These are phyloP conservation scores for Melaleuca quinquenervia DNA, from an alignment of 345 rosid genomes.

Conservation along the genomic window DNA sequence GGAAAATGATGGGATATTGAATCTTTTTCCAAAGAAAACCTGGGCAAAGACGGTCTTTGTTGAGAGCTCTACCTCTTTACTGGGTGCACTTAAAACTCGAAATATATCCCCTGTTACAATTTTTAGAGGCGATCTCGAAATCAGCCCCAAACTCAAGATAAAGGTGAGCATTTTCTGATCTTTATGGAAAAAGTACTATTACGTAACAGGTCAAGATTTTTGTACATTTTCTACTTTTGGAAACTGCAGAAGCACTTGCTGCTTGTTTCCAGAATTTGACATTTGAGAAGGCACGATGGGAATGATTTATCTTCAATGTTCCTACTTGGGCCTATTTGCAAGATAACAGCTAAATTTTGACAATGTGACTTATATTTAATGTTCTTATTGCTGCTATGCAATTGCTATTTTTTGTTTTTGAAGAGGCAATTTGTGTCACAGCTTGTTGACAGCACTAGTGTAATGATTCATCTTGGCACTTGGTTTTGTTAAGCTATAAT, in stretches of 20 bases:
- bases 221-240: neutral
- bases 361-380: neutral
- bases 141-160: slow-evolving; percentile 57
- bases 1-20: slow-evolving; percentile 69
- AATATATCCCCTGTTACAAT: slow-evolving; percentile 63
- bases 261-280: neutral
- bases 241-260: neutral
- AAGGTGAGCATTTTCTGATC: slow-evolving; percentile 39
- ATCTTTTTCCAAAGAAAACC: slow-evolving; percentile 47
- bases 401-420: neutral
- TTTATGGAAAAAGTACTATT: neutral
- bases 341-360: neutral
- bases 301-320: neutral
- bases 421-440: neutral
- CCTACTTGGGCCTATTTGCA: neutral
- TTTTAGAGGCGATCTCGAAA: slow-evolving; percentile 85
- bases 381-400: neutral
- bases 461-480: neutral
- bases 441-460: neutral
- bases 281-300: neutral
- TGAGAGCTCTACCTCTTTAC: slow-evolving; percentile 61
- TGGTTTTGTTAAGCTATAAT: neutral
- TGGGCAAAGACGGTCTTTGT: slow-evolving; percentile 44
- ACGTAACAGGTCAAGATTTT: neutral
- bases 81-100: slow-evolving; percentile 76